Percentiles rank a stretch among this genome's conserved stretches.
These are phyloP conservation scores for Selenicereus undatus DNA, from an alignment of 148 eudicot genomes.

Conservation along the genomic window DNA sequence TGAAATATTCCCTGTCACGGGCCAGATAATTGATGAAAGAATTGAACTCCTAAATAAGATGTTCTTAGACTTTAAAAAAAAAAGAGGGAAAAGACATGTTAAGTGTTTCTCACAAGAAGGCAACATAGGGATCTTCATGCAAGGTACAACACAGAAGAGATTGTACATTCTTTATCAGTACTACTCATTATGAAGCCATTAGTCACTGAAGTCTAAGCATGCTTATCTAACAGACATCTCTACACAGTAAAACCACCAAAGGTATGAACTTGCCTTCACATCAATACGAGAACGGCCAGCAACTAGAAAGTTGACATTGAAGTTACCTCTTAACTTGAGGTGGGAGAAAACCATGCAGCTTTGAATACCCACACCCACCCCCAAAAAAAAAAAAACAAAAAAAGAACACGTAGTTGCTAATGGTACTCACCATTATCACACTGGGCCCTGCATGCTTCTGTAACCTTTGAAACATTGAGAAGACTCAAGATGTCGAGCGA, in stretches of 20 bases:
- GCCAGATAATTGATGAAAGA: conserved; percentile 6
- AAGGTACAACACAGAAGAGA: background rate
- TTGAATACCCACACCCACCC: background rate
- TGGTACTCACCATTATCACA: conserved; percentile 34
- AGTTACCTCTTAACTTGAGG: conserved; percentile 1
- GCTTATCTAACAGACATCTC: background rate
- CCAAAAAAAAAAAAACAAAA: no score
- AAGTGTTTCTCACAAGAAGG: conserved; percentile 5
- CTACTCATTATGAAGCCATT: conserved; percentile 1
- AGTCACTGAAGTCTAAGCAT: no score
- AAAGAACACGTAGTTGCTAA: background rate
- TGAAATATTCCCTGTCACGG: conserved; percentile 19
- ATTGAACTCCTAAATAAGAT: background rate
- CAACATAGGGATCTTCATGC: background rate
- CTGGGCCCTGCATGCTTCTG: conserved; percentile 34
- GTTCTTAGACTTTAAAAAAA: background rate
- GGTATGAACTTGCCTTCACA: background rate
- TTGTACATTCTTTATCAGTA: background rate
- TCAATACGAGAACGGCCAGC: background rate
- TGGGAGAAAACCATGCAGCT: background rate
- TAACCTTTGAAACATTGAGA: conserved; percentile 44
- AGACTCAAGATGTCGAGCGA: conserved; percentile 78
- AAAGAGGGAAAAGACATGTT: background rate
- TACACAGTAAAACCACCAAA: background rate
- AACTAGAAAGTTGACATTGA: background rate